phyloP scores from a whole-genome alignment of 495 filamentous ascomycete species.

The Trypethelium eluteriae region DNA sequence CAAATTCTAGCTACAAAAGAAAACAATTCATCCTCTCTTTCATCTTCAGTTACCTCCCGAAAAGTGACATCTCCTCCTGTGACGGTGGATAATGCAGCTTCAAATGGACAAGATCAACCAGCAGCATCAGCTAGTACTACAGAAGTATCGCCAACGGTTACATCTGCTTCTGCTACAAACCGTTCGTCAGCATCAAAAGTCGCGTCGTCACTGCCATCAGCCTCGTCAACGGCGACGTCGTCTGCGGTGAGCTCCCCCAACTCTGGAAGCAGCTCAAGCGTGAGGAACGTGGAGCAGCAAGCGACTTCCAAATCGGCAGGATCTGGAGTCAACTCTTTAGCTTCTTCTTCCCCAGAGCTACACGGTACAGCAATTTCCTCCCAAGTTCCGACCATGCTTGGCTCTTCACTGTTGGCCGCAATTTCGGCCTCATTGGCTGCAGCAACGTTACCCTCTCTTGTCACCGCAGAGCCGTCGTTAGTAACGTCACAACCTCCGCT shows the following conservation, averaged over 20 bases:
- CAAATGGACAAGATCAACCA: constrained; percentile 10
- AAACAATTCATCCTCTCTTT: not conserved
- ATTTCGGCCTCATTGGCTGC: not conserved
- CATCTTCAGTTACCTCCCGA: not conserved
- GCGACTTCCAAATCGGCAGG: not conserved
- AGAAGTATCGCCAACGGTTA: constrained; percentile 3
- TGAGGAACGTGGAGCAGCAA: not conserved
- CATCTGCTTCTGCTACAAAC: not conserved
- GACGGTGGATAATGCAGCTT: not conserved
- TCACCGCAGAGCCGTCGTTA: not conserved
- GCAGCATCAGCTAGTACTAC: constrained; percentile 1
- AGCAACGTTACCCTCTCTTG: not conserved
- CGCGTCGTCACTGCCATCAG: not conserved
- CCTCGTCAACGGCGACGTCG: constrained; percentile 3
- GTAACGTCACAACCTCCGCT: not conserved
- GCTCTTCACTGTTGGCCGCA: not conserved
- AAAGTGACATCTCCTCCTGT: not conserved
- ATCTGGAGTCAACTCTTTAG: constrained; percentile 1
- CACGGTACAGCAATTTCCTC: not conserved
- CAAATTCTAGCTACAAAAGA: not conserved
- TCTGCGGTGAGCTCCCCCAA: not conserved
- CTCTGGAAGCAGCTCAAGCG: not conserved
- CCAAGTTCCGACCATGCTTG: not conserved
- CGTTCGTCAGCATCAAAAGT: constrained; percentile 4
- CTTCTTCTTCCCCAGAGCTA: not conserved